These are phyloP conservation scores for Apiospora marii DNA, from an alignment of 2,329 filamentous ascomycete genomes.

Conservation along the genomic window DNA sequence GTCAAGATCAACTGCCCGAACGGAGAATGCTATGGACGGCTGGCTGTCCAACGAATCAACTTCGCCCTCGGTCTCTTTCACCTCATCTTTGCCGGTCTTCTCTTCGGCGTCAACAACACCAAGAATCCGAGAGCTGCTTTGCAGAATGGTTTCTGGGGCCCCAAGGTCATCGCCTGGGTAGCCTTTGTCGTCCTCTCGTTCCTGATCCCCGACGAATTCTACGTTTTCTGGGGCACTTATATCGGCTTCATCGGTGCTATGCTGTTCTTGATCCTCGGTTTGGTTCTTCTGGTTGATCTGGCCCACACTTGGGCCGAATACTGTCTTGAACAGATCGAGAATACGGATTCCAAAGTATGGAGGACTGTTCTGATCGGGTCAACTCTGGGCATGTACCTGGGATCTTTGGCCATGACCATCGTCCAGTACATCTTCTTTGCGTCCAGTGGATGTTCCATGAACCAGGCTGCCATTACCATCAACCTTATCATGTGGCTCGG, in stretches of 20 bases:
- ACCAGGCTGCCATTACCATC: conserved; percentile 93
- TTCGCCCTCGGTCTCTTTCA: conserved; percentile 97
- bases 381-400: conserved; percentile 91
- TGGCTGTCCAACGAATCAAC: conserved; percentile 97
- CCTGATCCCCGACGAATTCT: conserved; percentile 94
- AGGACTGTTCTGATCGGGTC: conserved; percentile 88
- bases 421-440: conserved; percentile 99
- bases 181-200: conserved; percentile 89
- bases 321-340: conserved; percentile 92
- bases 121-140: conserved; percentile 87
- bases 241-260: conserved; percentile 88
- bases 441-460: conserved; percentile 83
- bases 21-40: conserved; percentile 92
- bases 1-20: conserved; percentile 94
- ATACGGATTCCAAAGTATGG: conserved; percentile 85
- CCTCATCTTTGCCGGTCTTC: conserved; percentile 80
- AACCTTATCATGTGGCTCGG: conserved; percentile 85
- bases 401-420: conserved; percentile 91
- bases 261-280: conserved; percentile 89
- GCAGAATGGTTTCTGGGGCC: conserved; percentile 99
- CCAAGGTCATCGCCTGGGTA: conserved; percentile 91
- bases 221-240: conserved; percentile 95
- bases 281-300: conserved; percentile 92
- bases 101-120: conserved; percentile 86
- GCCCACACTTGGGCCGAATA: conserved; percentile 98